Percentiles rank a stretch among this genome's conserved stretches.
Conservation (phyloP, 495 filamentous ascomycete species). For the Daldinia concentrica region DNA sequence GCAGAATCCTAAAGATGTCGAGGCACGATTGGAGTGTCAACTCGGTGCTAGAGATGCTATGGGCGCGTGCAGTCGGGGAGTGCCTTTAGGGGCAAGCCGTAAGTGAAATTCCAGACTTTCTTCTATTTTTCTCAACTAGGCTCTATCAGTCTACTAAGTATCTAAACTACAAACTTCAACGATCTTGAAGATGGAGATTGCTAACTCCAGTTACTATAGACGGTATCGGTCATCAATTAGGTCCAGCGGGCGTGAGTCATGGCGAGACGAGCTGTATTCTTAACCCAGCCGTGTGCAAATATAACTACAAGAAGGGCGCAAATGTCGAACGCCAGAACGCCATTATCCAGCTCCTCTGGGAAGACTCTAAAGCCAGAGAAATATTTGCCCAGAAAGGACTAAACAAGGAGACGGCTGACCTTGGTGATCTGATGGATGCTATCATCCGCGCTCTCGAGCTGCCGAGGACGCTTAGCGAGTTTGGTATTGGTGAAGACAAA, state of each 20-base stretch:
- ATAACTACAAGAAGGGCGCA: conserved; percentile 57
- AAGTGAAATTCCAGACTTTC: conserved; percentile 12
- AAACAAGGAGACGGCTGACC: conserved; percentile 50
- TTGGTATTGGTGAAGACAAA: conserved; percentile 63
- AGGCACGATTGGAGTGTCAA: conserved; percentile 61
- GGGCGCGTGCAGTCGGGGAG: conserved; percentile 57
- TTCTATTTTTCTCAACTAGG: too few relatives aligned
- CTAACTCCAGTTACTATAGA: conserved; percentile 42
- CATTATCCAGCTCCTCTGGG: conserved; percentile 56
- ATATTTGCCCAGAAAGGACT: conserved; percentile 54
- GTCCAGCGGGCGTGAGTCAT: conserved; percentile 69
- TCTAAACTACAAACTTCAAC: neutral
- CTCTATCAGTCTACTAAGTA: too few relatives aligned
- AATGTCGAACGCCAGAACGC: conserved; percentile 60
- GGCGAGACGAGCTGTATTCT: conserved; percentile 72
- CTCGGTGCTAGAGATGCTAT: conserved; percentile 67
- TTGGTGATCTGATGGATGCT: conserved; percentile 64
- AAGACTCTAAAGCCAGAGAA: conserved; percentile 50
- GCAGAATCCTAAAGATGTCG: conserved; percentile 51
- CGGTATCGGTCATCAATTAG: conserved; percentile 71
- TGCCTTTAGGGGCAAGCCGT: conserved; percentile 65
- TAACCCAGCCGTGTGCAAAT: conserved; percentile 68
- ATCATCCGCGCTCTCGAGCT: conserved; percentile 65
- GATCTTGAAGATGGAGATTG: neutral
- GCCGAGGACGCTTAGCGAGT: conserved; percentile 64